A percentile compares a stretch with the other conserved stretches of the same genome.
phyloP scores from a whole-genome alignment of 305 asterid genomes.

The Nicotiana rustica region DNA sequence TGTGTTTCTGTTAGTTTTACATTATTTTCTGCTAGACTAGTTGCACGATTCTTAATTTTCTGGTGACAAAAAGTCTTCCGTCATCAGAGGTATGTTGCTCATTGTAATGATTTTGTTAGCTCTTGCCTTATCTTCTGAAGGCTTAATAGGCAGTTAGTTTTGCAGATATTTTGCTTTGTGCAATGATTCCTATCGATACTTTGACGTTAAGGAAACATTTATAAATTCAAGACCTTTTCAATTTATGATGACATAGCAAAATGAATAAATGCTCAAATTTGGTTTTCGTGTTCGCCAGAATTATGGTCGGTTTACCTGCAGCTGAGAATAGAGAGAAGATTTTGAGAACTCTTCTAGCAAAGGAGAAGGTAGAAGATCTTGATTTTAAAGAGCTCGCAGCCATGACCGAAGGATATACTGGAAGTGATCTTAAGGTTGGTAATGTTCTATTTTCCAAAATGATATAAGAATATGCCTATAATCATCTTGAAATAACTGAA shows the following conservation, averaged over 20 bases:
- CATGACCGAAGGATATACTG: conserved; percentile 94
- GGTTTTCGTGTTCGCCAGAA: conserved; percentile 56
- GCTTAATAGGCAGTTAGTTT: not conserved
- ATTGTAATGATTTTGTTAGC: not conserved
- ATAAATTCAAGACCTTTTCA: not conserved
- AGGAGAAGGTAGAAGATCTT: conserved; percentile 78
- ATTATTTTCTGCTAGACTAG: conserved; percentile 17
- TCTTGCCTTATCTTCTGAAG: conserved; percentile 13
- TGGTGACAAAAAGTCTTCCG: not conserved
- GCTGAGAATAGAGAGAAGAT: conserved; percentile 88
- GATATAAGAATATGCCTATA: conserved; percentile 16
- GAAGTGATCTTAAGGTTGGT: conserved; percentile 97
- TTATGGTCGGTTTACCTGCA: conserved; percentile 92
- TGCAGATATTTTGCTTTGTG: not conserved
- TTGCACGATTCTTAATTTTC: conserved; percentile 1
- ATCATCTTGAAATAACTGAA: conserved; percentile 39
- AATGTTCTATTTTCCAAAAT: conserved; percentile 15
- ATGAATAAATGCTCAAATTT: conserved; percentile 37
- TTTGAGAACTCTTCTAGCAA: conserved; percentile 77
- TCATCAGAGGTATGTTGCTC: conserved; percentile 24
- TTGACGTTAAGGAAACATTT: not conserved
- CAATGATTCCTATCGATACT: conserved; percentile 10
- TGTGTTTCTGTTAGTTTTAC: not conserved
- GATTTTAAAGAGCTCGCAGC: conserved; percentile 85
- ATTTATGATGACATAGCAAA: conserved; percentile 8